Percentiles rank a stretch among this genome's conserved stretches.
phyloP scores from a whole-genome alignment of 345 rosid genomes.

The Euphorbia lathyris region DNA sequence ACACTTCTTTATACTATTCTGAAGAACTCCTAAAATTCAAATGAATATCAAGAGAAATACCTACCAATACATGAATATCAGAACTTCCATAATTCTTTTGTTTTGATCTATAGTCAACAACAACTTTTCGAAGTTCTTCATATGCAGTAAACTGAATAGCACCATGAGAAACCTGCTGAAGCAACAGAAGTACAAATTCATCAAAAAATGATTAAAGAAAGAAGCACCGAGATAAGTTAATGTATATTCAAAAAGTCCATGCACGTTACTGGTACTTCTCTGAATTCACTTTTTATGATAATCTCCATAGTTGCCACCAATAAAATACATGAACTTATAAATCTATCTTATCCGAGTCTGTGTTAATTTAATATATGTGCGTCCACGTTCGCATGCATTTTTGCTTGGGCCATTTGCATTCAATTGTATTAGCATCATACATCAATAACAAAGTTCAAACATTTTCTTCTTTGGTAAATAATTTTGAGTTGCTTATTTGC shows the following conservation, averaged over 20 bases:
- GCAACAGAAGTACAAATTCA: slow-evolving; percentile 20
- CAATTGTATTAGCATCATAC: slow-evolving; percentile 2
- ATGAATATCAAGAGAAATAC: slow-evolving; percentile 16
- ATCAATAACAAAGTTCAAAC: background rate
- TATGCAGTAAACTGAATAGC: slow-evolving; percentile 88
- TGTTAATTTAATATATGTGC: background rate
- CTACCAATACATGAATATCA: slow-evolving; percentile 51
- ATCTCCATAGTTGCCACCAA: background rate
- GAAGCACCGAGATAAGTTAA: slow-evolving; percentile 3
- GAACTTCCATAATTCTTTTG: slow-evolving; percentile 30
- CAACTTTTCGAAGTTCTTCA: slow-evolving; percentile 77
- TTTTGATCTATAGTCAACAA: slow-evolving; percentile 45
- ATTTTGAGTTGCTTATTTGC: background rate
- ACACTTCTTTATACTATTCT: background rate
- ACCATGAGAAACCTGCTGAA: slow-evolving; percentile 95
- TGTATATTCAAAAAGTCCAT: slow-evolving; percentile 8
- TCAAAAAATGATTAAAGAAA: slow-evolving; percentile 9
- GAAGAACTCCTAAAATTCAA: background rate
- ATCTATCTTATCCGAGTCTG: background rate
- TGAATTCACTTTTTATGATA: background rate
- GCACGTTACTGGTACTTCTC: background rate
- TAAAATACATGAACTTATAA: background rate
- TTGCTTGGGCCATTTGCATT: background rate
- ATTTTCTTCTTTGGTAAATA: background rate
- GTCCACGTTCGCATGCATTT: background rate